A percentile compares a stretch with the other conserved stretches of the same genome.
phyloP scores from a whole-genome alignment of 495 filamentous ascomycete genomes.

The Tetracladium setigerum region DNA sequence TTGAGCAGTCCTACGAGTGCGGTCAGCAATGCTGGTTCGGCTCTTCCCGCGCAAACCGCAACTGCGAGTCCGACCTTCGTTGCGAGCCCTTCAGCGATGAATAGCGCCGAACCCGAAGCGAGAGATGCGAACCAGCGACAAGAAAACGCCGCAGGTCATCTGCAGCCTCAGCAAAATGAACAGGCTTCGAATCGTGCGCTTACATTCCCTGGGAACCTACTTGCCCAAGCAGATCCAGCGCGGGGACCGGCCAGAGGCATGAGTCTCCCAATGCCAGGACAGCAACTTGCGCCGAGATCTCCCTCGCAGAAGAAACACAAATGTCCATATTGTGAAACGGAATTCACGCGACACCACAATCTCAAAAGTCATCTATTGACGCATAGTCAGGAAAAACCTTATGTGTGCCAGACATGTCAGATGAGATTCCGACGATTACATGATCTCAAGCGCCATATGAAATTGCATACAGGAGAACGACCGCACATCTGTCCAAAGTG shows the following conservation, averaged over 20 bases:
- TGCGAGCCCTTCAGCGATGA: constrained; percentile 22
- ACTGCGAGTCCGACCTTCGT: constrained; percentile 30
- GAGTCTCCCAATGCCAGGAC: constrained; percentile 66
- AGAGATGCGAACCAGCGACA: constrained; percentile 6
- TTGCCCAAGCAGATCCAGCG: constrained; percentile 15
- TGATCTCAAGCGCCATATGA: constrained; percentile 92
- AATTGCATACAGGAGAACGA: constrained; percentile 93
- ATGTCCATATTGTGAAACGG: constrained; percentile 90
- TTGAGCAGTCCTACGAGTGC: constrained; percentile 36
- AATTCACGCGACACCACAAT: constrained; percentile 97
- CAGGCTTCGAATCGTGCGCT: constrained; percentile 31
- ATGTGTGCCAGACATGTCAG: constrained; percentile 80
- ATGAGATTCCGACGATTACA: constrained; percentile 87
- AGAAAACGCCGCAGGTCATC: constrained; percentile 32
- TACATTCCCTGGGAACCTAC: constrained; percentile 20
- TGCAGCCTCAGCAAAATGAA: constrained; percentile 25
- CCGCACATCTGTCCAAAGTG: constrained; percentile 93
- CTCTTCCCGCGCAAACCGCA: constrained; percentile 34
- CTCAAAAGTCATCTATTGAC: constrained; percentile 98
- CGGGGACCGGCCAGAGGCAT: constrained; percentile 54
- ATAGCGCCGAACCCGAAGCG: constrained; percentile 13
- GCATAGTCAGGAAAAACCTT: constrained; percentile 98
- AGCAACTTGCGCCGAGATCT: constrained; percentile 54
- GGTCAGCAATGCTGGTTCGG: constrained; percentile 31
- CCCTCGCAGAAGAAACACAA: constrained; percentile 84